A percentile compares a stretch with the other conserved stretches of the same genome.
Evolutionary conservation across 371 early-diverging fungal genomes (phyloP).

Genomic region (Gilbertella persicaria): DNA sequence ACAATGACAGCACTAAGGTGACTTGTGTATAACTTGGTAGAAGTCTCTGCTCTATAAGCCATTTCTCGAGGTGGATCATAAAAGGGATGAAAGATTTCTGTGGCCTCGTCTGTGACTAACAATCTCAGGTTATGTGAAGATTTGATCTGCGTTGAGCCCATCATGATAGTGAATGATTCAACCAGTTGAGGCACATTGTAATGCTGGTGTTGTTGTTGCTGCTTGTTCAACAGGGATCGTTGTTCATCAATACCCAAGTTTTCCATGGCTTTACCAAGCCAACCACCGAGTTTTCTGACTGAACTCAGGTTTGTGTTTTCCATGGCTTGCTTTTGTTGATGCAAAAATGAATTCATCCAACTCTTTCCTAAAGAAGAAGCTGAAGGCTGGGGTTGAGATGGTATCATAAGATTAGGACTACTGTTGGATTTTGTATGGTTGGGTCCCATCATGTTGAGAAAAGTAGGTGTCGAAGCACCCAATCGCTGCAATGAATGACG

Average conservation of each 20-base stretch:
- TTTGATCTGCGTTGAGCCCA: slow-evolving; percentile 74
- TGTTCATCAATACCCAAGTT: slow-evolving; percentile 59
- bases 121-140: slow-evolving; percentile 72
- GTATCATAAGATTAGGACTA: not conserved
- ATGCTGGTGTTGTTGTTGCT: slow-evolving; percentile 7
- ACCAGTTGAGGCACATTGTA: slow-evolving; percentile 48
- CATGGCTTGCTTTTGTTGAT: slow-evolving; percentile 65
- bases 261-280: slow-evolving; percentile 76
- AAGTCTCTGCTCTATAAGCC: slow-evolving; percentile 73
- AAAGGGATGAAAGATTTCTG: slow-evolving; percentile 54
- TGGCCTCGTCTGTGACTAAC: slow-evolving; percentile 51
- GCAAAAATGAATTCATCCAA: slow-evolving; percentile 70
- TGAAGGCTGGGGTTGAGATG: not conserved
- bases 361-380: slow-evolving; percentile 25
- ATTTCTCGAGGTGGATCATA: slow-evolving; percentile 55
- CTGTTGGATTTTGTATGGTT: not conserved
- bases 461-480: slow-evolving; percentile 13
- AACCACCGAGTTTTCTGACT: slow-evolving; percentile 65
- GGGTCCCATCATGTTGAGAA: slow-evolving; percentile 7
- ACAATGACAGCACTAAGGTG: slow-evolving; percentile 67
- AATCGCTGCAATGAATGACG: slow-evolving; percentile 32
- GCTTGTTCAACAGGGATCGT: not conserved
- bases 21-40: slow-evolving; percentile 68
- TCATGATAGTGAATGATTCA: slow-evolving; percentile 73
- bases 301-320: slow-evolving; percentile 60